phyloP scores from a whole-genome alignment of 2,329 filamentous ascomycete species.

The Penicillium nordicum region DNA sequence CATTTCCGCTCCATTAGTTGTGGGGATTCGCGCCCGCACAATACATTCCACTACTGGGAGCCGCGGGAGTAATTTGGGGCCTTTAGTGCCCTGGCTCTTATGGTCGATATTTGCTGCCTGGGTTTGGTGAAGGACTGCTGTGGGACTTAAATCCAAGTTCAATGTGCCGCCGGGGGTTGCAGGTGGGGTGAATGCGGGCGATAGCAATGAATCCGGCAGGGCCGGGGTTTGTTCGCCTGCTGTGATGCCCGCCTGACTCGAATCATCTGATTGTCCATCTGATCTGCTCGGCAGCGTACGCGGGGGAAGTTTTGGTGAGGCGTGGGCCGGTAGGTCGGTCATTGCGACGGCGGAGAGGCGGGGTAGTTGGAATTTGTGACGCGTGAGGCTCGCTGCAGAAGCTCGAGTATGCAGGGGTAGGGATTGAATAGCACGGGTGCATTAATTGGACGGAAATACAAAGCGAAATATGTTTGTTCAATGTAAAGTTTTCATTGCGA shows the following conservation, averaged over 20 bases:
- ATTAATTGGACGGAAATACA: conserved; percentile 10
- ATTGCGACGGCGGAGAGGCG: conserved; percentile 36
- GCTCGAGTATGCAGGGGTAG: background rate
- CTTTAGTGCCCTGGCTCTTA: conserved; percentile 46
- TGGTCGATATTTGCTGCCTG: conserved; percentile 27
- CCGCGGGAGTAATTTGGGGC: conserved; percentile 68
- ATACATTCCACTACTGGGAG: conserved; percentile 88
- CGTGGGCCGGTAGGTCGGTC: conserved; percentile 55
- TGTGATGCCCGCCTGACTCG: conserved; percentile 19
- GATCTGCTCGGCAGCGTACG: conserved; percentile 23
- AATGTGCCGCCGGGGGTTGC: conserved; percentile 41
- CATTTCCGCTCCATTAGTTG: conserved; percentile 89
- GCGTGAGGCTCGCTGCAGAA: background rate
- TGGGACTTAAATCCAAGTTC: conserved; percentile 27
- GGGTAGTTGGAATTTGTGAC: conserved; percentile 2
- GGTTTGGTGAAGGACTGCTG: conserved; percentile 27
- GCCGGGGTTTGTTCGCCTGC: conserved; percentile 42
- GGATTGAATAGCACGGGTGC: background rate
- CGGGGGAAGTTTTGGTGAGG: conserved; percentile 49
- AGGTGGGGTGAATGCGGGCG: conserved; percentile 52
- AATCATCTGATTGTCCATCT: conserved; percentile 19
- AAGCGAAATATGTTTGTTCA: conserved; percentile 6
- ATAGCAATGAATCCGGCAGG: conserved; percentile 52
- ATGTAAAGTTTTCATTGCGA: conserved; percentile 1
- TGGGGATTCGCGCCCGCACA: conserved; percentile 91